Percentiles rank a stretch among this genome's conserved stretches.
These are phyloP conservation scores for Ophioceras dolichostomum DNA, from an alignment of 2,329 filamentous ascomycete genomes.

Conservation along the genomic window DNA sequence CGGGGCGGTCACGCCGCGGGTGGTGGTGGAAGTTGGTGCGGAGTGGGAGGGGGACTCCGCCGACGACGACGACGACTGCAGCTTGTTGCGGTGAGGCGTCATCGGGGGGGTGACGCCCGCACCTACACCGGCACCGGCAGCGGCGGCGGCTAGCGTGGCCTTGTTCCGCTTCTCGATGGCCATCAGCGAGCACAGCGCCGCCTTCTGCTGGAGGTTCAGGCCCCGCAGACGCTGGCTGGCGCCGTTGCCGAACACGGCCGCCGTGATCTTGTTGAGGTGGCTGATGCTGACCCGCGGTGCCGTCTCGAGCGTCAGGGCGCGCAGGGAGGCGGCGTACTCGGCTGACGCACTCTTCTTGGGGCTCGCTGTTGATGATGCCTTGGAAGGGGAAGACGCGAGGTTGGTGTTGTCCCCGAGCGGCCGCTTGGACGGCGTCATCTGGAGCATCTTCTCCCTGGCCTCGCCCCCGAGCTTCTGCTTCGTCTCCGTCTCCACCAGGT, in stretches of 20 bases:
- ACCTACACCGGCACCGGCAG: conserved; percentile 9
- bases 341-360: conserved; percentile 30
- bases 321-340: conserved; percentile 40
- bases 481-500: conserved; percentile 79
- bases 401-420: conserved; percentile 76
- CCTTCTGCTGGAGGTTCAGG: conserved; percentile 93
- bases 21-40: too few relatives aligned
- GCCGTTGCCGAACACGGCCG: conserved; percentile 81
- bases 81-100: background rate
- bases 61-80: background rate
- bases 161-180: conserved; percentile 71
- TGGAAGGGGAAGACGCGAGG: conserved; percentile 34
- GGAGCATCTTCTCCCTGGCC: conserved; percentile 40
- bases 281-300: conserved; percentile 82
- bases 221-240: conserved; percentile 72
- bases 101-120: conserved; percentile 9
- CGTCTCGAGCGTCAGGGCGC: conserved; percentile 56
- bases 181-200: conserved; percentile 77
- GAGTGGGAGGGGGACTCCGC: conserved; percentile 1
- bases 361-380: conserved; percentile 18
- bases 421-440: conserved; percentile 58
- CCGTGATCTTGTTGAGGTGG: conserved; percentile 85
- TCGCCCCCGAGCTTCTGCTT: conserved; percentile 58
- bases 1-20: conserved; percentile 50
- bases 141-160: conserved; percentile 22